phyloP scores from a whole-genome alignment of 805 yeast genomes.

The Candida morakotiae region DNA sequence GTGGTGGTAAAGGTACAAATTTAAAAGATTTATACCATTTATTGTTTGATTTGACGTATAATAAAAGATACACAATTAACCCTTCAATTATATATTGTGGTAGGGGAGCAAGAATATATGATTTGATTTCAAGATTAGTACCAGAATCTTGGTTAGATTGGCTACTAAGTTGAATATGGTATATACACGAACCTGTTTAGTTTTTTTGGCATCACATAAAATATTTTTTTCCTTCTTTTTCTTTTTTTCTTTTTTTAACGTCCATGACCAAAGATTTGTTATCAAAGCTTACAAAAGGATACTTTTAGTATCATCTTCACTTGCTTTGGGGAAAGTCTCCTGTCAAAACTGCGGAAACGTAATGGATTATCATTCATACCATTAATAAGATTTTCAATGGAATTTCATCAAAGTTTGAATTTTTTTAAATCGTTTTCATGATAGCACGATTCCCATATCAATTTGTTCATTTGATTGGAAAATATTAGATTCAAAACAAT shows the following conservation, averaged over 20 bases:
- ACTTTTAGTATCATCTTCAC: conserved; percentile 6
- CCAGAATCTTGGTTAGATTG: conserved; percentile 29
- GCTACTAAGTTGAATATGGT: conserved; percentile 11
- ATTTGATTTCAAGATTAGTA: conserved; percentile 24
- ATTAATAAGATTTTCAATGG: conserved; percentile 12
- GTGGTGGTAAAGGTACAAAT: conserved; percentile 25
- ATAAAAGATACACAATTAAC: conserved; percentile 8
- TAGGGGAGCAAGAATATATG: conserved; percentile 38
- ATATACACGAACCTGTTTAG: conserved; percentile 1
- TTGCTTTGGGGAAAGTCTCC: conserved; percentile 90
- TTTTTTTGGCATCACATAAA: neutral
- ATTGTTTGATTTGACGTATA: conserved; percentile 35
- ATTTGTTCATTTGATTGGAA: neutral
- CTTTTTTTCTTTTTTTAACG: conserved; percentile 32
- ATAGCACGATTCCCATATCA: neutral
- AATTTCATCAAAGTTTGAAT: neutral
- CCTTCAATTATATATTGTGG: conserved; percentile 39
- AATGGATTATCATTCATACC: conserved; percentile 26
- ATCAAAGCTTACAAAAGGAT: conserved; percentile 66
- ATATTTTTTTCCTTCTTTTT: conserved; percentile 6
- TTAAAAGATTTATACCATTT: conserved; percentile 36
- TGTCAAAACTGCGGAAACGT: conserved; percentile 71
- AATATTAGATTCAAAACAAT: neutral
- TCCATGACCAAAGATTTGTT: conserved; percentile 76
- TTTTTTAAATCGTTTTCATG: neutral